Conservation (phyloP, 208 protist genomes). For the Novymonas esmeraldas region DNA sequence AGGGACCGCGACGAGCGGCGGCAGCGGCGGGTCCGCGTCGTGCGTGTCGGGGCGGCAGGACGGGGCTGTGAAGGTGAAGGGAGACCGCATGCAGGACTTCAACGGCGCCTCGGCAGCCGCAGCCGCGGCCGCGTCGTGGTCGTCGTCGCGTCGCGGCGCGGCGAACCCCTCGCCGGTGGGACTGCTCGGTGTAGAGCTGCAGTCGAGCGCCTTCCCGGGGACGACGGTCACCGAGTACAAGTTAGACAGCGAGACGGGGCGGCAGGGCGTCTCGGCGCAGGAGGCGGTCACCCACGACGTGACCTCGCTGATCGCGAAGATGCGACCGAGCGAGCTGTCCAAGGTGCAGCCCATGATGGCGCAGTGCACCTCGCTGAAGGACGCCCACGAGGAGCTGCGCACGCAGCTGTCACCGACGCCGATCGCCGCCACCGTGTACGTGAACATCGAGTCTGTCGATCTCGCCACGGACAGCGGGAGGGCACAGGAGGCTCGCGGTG, state of each 20-base stretch:
- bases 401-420: conserved; percentile 41
- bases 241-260: conserved; percentile 18
- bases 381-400: conserved; percentile 72
- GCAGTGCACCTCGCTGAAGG: conserved; percentile 50
- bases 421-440: conserved; percentile 68
- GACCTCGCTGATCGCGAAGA: conserved; percentile 72
- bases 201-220: conserved; percentile 73
- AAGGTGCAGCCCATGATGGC: conserved; percentile 78
- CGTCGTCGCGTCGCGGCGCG: not conserved
- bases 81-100: conserved; percentile 28
- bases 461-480: conserved; percentile 42
- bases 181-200: conserved; percentile 64
- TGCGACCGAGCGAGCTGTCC: conserved; percentile 47
- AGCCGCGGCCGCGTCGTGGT: not conserved
- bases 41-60: conserved; percentile 1
- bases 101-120: not conserved
- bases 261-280: conserved; percentile 22
- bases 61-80: conserved; percentile 24
- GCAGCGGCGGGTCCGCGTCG: not conserved
- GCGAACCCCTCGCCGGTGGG: conserved; percentile 29
- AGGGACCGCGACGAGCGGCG: not conserved
- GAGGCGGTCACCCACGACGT: conserved; percentile 69
- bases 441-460: conserved; percentile 65
- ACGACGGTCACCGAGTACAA: conserved; percentile 51
- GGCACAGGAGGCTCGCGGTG: conserved; percentile 39